Conservation (phyloP, 352 stramenopile genomes). For the Saprolegnia parasitica region DNA sequence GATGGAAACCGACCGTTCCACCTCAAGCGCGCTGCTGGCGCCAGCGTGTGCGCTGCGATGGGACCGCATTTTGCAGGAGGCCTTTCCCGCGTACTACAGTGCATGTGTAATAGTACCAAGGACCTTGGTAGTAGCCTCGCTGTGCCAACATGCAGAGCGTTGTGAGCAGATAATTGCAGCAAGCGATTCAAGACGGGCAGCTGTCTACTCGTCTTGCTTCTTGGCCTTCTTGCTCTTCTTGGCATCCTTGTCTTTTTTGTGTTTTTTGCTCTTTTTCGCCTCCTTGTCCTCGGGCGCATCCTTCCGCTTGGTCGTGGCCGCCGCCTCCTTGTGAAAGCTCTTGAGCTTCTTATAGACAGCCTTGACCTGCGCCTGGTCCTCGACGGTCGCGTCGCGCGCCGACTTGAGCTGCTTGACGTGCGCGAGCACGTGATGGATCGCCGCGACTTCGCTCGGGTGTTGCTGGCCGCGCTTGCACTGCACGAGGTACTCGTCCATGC, state of each 20-base stretch:
- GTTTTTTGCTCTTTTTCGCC: slow-evolving; percentile 50
- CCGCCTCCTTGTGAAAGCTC: slow-evolving; percentile 57
- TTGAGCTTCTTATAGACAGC: slow-evolving; percentile 87
- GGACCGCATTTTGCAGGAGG: no score
- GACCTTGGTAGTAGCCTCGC: no score
- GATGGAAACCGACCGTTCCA: no score
- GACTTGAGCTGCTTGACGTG: slow-evolving; percentile 38
- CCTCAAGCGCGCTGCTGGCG: no score
- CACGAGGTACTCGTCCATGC: slow-evolving; percentile 57
- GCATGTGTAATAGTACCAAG: no score
- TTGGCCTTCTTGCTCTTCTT: slow-evolving; percentile 48
- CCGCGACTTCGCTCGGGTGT: slow-evolving; percentile 32
- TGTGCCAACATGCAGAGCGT: no score
- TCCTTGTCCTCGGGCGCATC: slow-evolving; percentile 55
- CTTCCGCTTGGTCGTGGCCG: slow-evolving; percentile 29
- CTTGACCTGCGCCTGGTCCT: slow-evolving; percentile 57
- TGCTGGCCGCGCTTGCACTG: slow-evolving; percentile 38
- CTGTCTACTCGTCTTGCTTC: slow-evolving; percentile 51
- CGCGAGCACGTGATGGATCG: slow-evolving; percentile 39
- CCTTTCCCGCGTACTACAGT: no score
- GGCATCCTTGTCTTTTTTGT: slow-evolving; percentile 33
- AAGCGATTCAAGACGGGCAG: no score
- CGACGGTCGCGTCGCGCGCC: slow-evolving; percentile 35
- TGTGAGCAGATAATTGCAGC: no score
- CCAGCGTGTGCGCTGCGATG: no score